These are phyloP conservation scores for Yarrowia porcina DNA, from an alignment of 805 yeast genomes.

Conservation along the genomic window DNA sequence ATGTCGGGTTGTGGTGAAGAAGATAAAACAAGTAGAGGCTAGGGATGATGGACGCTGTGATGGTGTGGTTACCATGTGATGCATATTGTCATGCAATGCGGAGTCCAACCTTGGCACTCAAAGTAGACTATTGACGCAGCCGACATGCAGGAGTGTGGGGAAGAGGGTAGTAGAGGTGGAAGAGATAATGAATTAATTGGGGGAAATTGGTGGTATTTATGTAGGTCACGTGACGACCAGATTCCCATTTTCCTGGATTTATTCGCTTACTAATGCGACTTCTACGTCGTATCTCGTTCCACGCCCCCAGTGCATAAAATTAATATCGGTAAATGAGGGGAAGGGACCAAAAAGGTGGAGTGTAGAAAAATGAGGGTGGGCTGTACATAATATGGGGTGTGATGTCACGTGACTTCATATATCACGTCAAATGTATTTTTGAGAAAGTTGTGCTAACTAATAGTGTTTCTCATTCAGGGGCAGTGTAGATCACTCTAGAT, in stretches of 20 bases:
- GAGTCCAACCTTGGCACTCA: neutral
- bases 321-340: neutral
- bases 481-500: no score
- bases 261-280: no score
- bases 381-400: no score
- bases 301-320: neutral
- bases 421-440: no score
- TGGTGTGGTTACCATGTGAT: constrained; percentile 16
- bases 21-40: no score
- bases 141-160: constrained; percentile 4
- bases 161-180: neutral
- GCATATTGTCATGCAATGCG: constrained; percentile 17
- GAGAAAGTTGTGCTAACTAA: no score
- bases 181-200: neutral
- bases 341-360: neutral
- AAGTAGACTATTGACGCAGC: neutral
- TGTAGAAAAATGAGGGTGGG: neutral
- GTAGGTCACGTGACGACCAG: no score
- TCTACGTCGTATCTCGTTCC: no score
- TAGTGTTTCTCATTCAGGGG: no score
- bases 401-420: no score
- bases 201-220: neutral
- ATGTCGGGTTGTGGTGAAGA: no score
- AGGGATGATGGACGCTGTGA: neutral
- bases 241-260: neutral